phyloP scores from a whole-genome alignment of 108 stramenopile species.

The Schizochytrium sp. region DNA sequence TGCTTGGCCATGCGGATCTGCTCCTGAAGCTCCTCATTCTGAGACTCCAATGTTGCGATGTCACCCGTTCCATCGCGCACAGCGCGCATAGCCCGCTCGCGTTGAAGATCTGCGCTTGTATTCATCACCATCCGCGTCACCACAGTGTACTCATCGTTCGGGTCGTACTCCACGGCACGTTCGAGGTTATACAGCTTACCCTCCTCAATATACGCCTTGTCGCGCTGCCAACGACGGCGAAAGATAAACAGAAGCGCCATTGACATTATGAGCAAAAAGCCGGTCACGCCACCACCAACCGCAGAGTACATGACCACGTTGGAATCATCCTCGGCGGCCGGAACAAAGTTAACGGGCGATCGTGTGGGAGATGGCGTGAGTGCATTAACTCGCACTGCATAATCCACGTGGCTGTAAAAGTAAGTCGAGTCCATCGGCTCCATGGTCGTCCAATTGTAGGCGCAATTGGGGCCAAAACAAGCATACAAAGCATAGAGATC shows the following conservation, averaged over 20 bases:
- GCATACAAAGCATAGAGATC: not conserved
- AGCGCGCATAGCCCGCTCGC: not conserved
- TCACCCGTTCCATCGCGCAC: not conserved
- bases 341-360: not conserved
- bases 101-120: not conserved
- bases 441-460: not conserved
- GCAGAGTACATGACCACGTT: not conserved
- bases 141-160: not conserved
- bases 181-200: not conserved
- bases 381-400: not conserved
- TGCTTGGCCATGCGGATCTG: not conserved
- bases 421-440: not conserved
- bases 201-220: not conserved
- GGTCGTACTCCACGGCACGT: not conserved
- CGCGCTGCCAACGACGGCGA: not conserved
- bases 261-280: not conserved
- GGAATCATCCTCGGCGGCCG: too few species aligned
- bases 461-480: not conserved
- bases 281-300: not conserved
- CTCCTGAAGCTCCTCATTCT: not conserved
- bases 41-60: not conserved
- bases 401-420: not conserved
- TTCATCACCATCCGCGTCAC: not conserved
- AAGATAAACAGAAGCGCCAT: not conserved
- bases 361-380: not conserved